Base-by-base conservation (phyloP, 257 asterid genomes). In the Lycium ferocissimum region DNA sequence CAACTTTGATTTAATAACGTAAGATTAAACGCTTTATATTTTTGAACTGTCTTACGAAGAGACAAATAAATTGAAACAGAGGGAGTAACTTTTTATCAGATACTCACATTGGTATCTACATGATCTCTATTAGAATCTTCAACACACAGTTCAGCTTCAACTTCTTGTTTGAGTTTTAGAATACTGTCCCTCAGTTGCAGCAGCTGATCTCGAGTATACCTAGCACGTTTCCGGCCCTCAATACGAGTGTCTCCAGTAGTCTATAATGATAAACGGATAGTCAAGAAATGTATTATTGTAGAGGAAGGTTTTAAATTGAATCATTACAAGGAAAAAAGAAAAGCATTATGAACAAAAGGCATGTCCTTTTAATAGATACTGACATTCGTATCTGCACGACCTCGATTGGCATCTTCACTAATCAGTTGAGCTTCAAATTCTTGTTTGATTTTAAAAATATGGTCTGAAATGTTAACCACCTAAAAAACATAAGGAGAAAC, bases 91-190 rank as follows among this genome's bases (percentile, higher is more conserved):
- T 54, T n/a, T 17, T 67, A 45, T 59, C 7, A 72, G 72, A 45
- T 70, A 88, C 97, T 90, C 88, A 97, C 99, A 91, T 71, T 91
- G 73, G 80, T 90, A 88, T 95, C 98, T 33, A 83, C 94, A 69
- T 88, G 97, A 38, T 84, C 89, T 98, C 98, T 93, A 87, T 80
- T 90, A 51, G 93, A 90, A 72, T 95, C 97, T 76, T 87, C 84
- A 43, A 96, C 98, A 90, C 91, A 93, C 90, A 92, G 7, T 69
- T 97, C 99, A 84, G 94, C 91, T 80, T 93, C 99, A 85, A 95
- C 86, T 88, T 93, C 99, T 88, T 91, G 95, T 87, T 94, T 95
- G 75, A 92, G 0, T 40, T 26, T 26, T 26, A 26, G 0, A 26
- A 26, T 26, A 26, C 1, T 26, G 33, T 26, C 96, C 87, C 94